Base-by-base conservation (phyloP, 2,329 filamentous ascomycete species). In the Leptoxyphium fumago region DNA sequence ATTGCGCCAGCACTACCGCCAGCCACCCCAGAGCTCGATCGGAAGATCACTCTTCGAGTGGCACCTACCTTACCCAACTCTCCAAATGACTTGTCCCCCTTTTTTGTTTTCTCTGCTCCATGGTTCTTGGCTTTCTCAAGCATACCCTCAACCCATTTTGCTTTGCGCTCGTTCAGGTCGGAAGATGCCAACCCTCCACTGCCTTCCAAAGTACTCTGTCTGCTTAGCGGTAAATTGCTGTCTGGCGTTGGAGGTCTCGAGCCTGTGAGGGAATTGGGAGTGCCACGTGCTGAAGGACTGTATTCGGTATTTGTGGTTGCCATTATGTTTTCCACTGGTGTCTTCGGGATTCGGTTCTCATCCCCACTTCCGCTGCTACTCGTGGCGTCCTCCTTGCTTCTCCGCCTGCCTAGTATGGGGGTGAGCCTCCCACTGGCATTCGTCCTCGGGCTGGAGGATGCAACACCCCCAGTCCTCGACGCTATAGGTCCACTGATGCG, bases 111-210 rank as follows among this genome's bases (percentile, higher is more conserved):
- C 54, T 67, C 65, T 11, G 52, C 54, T 55, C 80, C 84, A 47
- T 78, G 82, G 40, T 78, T 72, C 46, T 81, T 75, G 36, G 87
- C 84, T 57, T 84, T 82, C 56, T 84, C 81, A 64, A 86, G 81
- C 67, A 91, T 82, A 48, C 78, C 84, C 61, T 88, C 81, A 9
- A 91, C 82, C 84, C 84, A 91, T 34, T 80, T 78, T 46, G 77
- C 71, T 56, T 81, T 84, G 62, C 87, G 80, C 44, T 80, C 77
- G 45, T 78, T 64, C 17, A 83, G 65, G 78, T 82, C 57, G 71
- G 74, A 7, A 38, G 75, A 72, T 21, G 38, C 13, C 11, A 14
- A 13, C 5, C 14, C 38, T 11, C 13, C 38, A 11, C 6, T 13
- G 38, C 14, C 11, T 14, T 40, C 38, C 18, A 13, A 11, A 4